A percentile compares a stretch with the other conserved stretches of the same genome.
These are phyloP conservation scores for Fragaria vesca DNA, from an alignment of 306 rosid genomes.

Conservation along the genomic window DNA sequence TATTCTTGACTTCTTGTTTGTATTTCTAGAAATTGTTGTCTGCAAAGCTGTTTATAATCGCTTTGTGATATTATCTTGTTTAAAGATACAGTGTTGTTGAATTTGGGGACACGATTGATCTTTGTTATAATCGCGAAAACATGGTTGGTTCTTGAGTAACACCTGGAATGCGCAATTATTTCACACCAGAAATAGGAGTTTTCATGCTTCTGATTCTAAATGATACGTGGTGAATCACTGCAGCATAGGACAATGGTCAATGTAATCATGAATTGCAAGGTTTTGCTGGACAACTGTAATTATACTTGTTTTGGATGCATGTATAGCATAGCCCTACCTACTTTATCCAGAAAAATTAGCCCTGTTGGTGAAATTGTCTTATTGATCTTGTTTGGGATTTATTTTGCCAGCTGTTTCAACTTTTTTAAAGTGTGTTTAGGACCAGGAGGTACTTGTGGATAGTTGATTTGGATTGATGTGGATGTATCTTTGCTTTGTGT, in stretches of 20 bases:
- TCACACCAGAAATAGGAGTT: not conserved
- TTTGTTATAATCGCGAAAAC: not conserved
- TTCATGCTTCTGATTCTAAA: constrained; percentile 7
- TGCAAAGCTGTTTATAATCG: not conserved
- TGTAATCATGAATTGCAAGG: not conserved
- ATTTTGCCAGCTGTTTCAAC: not conserved
- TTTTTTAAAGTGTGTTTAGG: not conserved
- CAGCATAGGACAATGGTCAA: constrained; percentile 4
- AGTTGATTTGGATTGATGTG: not conserved
- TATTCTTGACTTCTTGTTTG: not conserved
- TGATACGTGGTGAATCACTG: not conserved
- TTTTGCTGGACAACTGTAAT: not conserved
- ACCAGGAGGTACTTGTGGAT: not conserved
- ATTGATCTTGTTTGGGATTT: not conserved
- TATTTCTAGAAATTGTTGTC: not conserved
- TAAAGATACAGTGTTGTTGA: not conserved
- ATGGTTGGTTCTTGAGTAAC: not conserved
- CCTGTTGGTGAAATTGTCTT: not conserved
- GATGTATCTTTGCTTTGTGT: not conserved
- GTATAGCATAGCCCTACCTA: not conserved
- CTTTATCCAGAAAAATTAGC: not conserved
- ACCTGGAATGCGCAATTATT: not conserved
- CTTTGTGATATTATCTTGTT: not conserved
- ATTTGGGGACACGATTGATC: not conserved
- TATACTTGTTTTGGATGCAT: constrained; percentile 1